Evolutionary conservation across 495 filamentous ascomycete species (phyloP).

Genomic region (Daldinia concentrica): DNA sequence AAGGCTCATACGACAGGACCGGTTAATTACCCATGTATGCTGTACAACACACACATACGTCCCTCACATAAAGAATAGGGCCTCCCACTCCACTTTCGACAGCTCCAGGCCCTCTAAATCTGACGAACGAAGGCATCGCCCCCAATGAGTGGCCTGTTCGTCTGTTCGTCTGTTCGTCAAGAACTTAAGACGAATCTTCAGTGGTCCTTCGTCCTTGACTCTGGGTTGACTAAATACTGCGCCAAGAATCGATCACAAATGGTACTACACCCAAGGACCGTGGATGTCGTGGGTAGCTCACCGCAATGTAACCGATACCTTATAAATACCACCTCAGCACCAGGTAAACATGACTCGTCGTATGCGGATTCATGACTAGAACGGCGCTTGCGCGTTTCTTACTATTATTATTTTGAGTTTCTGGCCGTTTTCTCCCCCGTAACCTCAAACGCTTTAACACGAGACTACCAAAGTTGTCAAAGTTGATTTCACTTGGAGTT

Average conservation of each 20-base stretch:
- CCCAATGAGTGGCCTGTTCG: slow-evolving; percentile 5
- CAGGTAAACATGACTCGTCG: slow-evolving; percentile 26
- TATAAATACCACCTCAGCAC: slow-evolving; percentile 33
- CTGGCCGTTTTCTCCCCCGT: neutral
- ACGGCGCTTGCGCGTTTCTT: slow-evolving; percentile 18
- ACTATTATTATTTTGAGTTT: slow-evolving; percentile 1
- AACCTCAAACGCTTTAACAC: neutral
- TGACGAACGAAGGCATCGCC: neutral
- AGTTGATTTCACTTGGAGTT: neutral
- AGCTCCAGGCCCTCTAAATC: slow-evolving; percentile 1
- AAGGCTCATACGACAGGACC: neutral
- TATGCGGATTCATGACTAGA: slow-evolving; percentile 6
- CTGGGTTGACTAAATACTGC: slow-evolving; percentile 28
- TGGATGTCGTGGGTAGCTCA: slow-evolving; percentile 17
- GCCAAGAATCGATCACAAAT: slow-evolving; percentile 5
- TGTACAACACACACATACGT: slow-evolving; percentile 25
- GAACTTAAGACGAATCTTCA: neutral
- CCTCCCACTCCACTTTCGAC: slow-evolving; percentile 28
- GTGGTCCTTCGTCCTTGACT: slow-evolving; percentile 17
- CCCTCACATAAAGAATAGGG: slow-evolving; percentile 16
- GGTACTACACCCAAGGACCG: neutral
- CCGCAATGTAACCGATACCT: slow-evolving; percentile 23
- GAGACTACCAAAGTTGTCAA: neutral
- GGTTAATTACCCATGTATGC: slow-evolving; percentile 27
- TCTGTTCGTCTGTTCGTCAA: slow-evolving; percentile 8